Evolutionary conservation across 2,329 filamentous ascomycete genomes (phyloP), one percentile per base, ranked within the genome.

Genomic region (Talaromyces verruculosus): DNA sequence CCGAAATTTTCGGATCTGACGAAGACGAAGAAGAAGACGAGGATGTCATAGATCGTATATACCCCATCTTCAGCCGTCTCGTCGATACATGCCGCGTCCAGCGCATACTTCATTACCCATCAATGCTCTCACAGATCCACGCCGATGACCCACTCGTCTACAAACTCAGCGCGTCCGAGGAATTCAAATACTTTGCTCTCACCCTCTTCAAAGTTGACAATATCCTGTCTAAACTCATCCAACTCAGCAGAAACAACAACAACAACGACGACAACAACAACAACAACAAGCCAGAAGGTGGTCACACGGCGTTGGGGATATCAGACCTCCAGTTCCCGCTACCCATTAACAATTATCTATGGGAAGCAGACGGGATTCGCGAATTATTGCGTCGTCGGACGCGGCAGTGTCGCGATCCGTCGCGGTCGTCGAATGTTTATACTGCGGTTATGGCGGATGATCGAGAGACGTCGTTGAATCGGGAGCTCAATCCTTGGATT

Each of bases 81-180:
- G 69, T 76, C 2, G n/a, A 22, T 22, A 76, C 71, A 43, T 76
- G 74, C 64, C 68, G 68, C 39, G 68, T 43, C 13, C 67, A 72
- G 17, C 74, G 73, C 33, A 69, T 77, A 65, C 72, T 76, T 17
- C 69, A 67, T 63, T 77, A 74, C 65, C 71, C 72, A 2, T 71
- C 71, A 13, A 75, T 76, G 10, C 64, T 76, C 2, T 59, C 67
- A 0, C 67, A 64, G 13, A 72, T 67, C 43, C 10, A 53, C 3
- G 37, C 67, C 10, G 49, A 62, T 1, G 68, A 69, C 4, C 60
- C 70, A 3, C 43, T 59, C 2, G 25, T 68, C 2, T 74, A 69
- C 62, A 61, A 71, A 35, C 72, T 72, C 70, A 67, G 71, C 4
- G 33, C 69, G 0, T 65, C 75, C 28, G 75, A 77, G 57, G 74